Evolutionary conservation across 169 alveolate genomes (phyloP).

Genomic region (Neospora caninum): DNA sequence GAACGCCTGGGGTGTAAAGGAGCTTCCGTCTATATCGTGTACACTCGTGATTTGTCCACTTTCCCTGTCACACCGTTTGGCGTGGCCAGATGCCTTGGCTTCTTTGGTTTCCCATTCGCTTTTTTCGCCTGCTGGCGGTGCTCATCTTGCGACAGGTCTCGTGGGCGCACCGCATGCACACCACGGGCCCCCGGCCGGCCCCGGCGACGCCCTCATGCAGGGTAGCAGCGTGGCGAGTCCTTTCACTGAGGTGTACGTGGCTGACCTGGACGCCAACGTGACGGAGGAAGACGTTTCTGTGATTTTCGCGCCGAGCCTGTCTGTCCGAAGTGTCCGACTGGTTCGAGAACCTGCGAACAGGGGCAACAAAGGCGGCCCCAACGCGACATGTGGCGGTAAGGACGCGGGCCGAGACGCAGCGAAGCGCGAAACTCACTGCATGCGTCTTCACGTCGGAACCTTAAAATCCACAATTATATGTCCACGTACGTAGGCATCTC

Average conservation of each 20-base stretch:
- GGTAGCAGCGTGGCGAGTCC: neutral
- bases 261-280: neutral
- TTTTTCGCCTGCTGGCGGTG: neutral
- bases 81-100: too few relatives aligned
- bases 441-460: neutral
- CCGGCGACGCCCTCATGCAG: neutral
- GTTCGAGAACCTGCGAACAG: neutral
- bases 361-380: neutral
- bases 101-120: neutral
- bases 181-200: slow-evolving; percentile 6
- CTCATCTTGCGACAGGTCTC: neutral
- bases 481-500: too few relatives aligned
- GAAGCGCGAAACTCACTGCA: neutral
- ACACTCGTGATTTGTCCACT: too few relatives aligned
- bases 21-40: too few relatives aligned
- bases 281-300: neutral
- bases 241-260: slow-evolving; percentile 4
- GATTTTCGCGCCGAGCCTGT: neutral
- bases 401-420: too few relatives aligned
- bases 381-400: neutral
- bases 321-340: neutral
- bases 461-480: too few relatives aligned
- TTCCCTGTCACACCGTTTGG: too few relatives aligned
- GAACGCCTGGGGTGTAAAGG: too few relatives aligned
- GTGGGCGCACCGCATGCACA: neutral